phyloP scores from a whole-genome alignment of 208 protist genomes.

The Crithidia acanthocephali region DNA sequence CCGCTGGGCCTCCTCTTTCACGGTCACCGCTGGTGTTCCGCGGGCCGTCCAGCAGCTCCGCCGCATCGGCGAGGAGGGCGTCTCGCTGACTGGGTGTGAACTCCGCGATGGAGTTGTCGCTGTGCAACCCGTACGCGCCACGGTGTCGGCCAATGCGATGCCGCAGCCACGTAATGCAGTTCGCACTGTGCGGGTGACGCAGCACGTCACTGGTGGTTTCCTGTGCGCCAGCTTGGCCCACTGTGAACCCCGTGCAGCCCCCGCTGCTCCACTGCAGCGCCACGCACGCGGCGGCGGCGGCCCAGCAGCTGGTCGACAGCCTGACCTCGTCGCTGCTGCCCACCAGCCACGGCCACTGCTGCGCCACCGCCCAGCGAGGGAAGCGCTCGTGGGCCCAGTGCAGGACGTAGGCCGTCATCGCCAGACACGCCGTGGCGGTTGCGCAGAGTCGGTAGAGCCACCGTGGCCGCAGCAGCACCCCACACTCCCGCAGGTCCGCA shows the following conservation, averaged over 20 bases:
- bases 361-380: slow-evolving; percentile 1
- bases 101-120: not conserved
- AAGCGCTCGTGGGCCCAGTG: slow-evolving; percentile 24
- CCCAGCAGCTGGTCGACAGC: slow-evolving; percentile 11
- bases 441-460: slow-evolving; percentile 13
- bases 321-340: not conserved
- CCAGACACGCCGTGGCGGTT: slow-evolving; percentile 7
- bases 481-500: slow-evolving; percentile 25
- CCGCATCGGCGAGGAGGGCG: slow-evolving; percentile 15
- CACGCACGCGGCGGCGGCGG: slow-evolving; percentile 20
- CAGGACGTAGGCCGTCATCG: slow-evolving; percentile 16
- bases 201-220: not conserved
- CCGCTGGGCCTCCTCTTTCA: not conserved
- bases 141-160: slow-evolving; percentile 13
- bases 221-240: too few species aligned
- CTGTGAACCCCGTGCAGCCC: not conserved
- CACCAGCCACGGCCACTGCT: slow-evolving; percentile 18
- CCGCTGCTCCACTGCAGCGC: slow-evolving; percentile 31
- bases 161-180: slow-evolving; percentile 21
- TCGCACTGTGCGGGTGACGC: slow-evolving; percentile 7
- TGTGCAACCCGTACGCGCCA: slow-evolving; percentile 4
- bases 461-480: slow-evolving; percentile 27
- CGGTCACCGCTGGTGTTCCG: not conserved
- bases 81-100: slow-evolving; percentile 4
- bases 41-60: not conserved